Evolutionary conservation across 768 basidiomycete genomes (phyloP).

Genomic region (Xerocomellus intermedius): DNA sequence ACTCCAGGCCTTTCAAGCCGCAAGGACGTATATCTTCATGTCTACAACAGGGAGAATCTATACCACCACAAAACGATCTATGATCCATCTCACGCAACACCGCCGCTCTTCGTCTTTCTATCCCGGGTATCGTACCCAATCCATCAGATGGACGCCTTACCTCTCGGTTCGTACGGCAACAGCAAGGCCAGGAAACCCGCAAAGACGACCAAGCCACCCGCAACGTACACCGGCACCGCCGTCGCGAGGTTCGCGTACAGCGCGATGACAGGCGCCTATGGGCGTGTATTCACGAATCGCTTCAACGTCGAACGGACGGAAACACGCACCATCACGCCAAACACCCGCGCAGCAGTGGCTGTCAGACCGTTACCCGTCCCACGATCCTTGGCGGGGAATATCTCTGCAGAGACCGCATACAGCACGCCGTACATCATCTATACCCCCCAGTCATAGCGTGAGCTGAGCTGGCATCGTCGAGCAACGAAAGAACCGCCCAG

Average conservation of each 20-base stretch:
- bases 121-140: too few species aligned
- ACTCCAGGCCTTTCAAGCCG: too few species aligned
- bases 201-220: conserved; percentile 60
- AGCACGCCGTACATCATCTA: conserved; percentile 77
- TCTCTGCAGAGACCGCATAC: conserved; percentile 67
- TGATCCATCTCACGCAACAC: too few species aligned
- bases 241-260: conserved; percentile 64
- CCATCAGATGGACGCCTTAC: conserved; percentile 61
- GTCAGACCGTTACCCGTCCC: conserved; percentile 71
- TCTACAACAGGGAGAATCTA: too few species aligned
- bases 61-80: too few species aligned
- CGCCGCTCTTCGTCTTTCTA: too few species aligned
- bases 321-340: conserved; percentile 59
- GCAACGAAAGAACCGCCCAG: background rate
- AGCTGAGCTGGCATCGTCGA: background rate
- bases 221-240: conserved; percentile 69
- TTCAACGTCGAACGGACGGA: background rate
- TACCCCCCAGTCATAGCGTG: background rate
- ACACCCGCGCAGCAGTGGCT: conserved; percentile 58
- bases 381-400: conserved; percentile 69
- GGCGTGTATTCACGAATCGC: background rate
- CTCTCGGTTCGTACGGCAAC: conserved; percentile 72
- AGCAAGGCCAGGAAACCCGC: conserved; percentile 59
- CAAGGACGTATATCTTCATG: too few species aligned
- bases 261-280: conserved; percentile 69